These are phyloP conservation scores for Pouteria campechiana DNA, from an alignment of 179 eudicot genomes.

Conservation along the genomic window DNA sequence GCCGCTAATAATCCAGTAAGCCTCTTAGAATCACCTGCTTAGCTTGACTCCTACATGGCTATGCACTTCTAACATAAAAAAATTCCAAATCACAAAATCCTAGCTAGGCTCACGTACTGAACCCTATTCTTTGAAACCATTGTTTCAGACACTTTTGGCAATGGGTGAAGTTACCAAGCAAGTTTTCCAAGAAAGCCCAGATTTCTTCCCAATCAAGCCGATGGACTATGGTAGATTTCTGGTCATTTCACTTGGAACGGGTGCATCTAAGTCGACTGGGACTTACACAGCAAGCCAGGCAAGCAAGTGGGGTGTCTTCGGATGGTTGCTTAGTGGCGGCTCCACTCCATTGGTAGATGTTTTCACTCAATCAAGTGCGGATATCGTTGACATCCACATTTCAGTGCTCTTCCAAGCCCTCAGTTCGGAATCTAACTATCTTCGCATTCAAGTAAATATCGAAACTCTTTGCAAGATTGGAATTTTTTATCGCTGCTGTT, in stretches of 20 bases:
- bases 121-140: not conserved
- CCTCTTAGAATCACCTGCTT: not conserved
- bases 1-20: constrained; percentile 75
- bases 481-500: no score
- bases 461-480: no score
- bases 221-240: constrained; percentile 26
- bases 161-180: constrained; percentile 32
- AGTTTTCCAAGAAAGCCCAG: constrained; percentile 9
- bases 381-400: constrained; percentile 44
- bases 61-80: no score
- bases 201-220: constrained; percentile 24
- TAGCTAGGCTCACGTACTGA: no score
- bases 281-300: constrained; percentile 24
- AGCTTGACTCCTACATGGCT: no score
- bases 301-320: constrained; percentile 33
- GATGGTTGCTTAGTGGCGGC: constrained; percentile 25
- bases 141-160: constrained; percentile 26
- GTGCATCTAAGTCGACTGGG: constrained; percentile 15
- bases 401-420: constrained; percentile 31
- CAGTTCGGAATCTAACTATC: constrained; percentile 31
- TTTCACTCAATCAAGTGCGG: constrained; percentile 33
- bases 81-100: no score
- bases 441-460: constrained; percentile 35
- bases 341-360: constrained; percentile 31
- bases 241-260: constrained; percentile 42